Evolutionary conservation across 345 rosid genomes (phyloP).

Genomic region (Mangifera indica): DNA sequence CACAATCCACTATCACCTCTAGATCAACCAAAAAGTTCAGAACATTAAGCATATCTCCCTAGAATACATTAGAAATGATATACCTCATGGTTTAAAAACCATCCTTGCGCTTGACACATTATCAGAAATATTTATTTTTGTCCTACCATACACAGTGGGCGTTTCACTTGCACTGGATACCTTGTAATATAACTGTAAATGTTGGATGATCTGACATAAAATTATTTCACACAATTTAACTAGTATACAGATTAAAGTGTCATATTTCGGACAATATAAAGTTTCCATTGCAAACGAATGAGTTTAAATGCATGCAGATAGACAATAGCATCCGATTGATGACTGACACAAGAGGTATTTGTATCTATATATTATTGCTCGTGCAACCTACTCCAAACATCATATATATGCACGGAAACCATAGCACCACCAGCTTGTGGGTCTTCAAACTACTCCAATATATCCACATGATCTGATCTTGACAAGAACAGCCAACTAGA

Average conservation of each 20-base stretch:
- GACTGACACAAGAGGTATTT: constrained; percentile 6
- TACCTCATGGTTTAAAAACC: not conserved
- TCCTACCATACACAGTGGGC: constrained; percentile 17
- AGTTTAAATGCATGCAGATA: constrained; percentile 7
- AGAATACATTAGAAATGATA: constrained; percentile 4
- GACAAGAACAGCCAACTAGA: constrained; percentile 73
- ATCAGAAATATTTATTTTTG: constrained; percentile 18
- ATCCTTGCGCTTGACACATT: constrained; percentile 13
- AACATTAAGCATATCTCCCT: constrained; percentile 5
- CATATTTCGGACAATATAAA: not conserved
- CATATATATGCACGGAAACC: constrained; percentile 28
- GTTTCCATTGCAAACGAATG: constrained; percentile 19
- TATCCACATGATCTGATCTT: constrained; percentile 55
- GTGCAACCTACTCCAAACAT: constrained; percentile 38
- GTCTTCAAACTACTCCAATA: constrained; percentile 34
- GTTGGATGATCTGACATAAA: constrained; percentile 1
- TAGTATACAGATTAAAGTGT: not conserved
- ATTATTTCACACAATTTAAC: constrained; percentile 10
- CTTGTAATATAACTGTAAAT: constrained; percentile 18
- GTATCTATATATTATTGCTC: constrained; percentile 6
- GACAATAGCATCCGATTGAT: not conserved
- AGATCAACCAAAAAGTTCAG: constrained; percentile 10
- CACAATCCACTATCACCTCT: no score
- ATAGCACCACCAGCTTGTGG: constrained; percentile 31
- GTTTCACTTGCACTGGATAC: constrained; percentile 15